Evolutionary conservation across 352 stramenopile species (phyloP), one percentile per base, ranked within the genome.

Genomic region (Globisporangium acanthophoron): DNA sequence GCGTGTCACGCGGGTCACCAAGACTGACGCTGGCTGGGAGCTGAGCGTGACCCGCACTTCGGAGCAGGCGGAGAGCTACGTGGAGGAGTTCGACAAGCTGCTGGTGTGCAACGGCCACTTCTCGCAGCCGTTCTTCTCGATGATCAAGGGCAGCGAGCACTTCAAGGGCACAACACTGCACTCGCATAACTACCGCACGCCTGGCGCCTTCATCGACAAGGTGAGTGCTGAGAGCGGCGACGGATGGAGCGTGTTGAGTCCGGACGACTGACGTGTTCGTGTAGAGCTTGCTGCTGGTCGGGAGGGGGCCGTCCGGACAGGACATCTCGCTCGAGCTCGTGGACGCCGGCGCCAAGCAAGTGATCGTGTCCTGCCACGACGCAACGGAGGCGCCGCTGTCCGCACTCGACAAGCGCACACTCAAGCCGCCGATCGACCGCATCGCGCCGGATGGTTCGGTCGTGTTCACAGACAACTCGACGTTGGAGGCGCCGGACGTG

Each of bases 21-120:
- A 87, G 70, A 46, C 11, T 7, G 20, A 6, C 51, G n/a, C 21
- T 24, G 35, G 33, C 11, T 56, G 51, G 51, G 27, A 41, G 35
- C 27, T 56, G 51, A 27, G n/a, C 51, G 35, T 56, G 11, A 18
- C 35, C 7, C 3, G 5, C 43, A 31, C 47, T 63, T 5, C 87
- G 76, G 76, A 70, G 54, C 48, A 61, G 37, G 62, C n/a, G 33
- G 69, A 70, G 16, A 72, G 68, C 9, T 90, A 92, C 61, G 73
- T 69, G n/a, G 83, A 91, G 59, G 44, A 61, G 0, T 74, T 93
- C 13, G 83, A 93, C 74, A 85, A 87, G 41, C 59, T 93, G 13
- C 61, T 93, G 9, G 58, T 93, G 27, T 91, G 80, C 69, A 91
- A 91, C 48, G 83, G 83, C 31, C 83, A 93, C 53, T 93, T 93